Evolutionary conservation across 163 green algal species (phyloP).

Genomic region (Smithsoniella earleae): DNA sequence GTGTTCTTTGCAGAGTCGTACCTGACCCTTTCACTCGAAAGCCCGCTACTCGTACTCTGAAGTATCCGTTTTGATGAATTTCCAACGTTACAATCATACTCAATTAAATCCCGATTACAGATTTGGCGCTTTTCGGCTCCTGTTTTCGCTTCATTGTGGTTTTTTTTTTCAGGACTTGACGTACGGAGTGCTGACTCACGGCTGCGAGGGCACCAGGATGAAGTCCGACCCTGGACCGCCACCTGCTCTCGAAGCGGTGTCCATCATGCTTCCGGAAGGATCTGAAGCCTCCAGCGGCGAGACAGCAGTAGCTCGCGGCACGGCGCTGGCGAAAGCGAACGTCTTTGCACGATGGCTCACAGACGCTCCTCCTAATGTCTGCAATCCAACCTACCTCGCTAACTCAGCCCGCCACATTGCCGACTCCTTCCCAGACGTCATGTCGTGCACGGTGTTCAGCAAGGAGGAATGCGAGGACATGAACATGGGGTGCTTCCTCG

Average conservation of each 20-base stretch:
- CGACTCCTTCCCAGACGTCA: constrained; percentile 49
- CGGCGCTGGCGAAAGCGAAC: constrained; percentile 33
- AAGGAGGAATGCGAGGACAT: constrained; percentile 72
- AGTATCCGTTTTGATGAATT: too few species aligned
- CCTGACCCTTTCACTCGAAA: too few species aligned
- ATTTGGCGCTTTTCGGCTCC: too few species aligned
- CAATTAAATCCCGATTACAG: too few species aligned
- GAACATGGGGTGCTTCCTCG: constrained; percentile 91
- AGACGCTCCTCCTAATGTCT: constrained; percentile 88
- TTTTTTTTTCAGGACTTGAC: background rate
- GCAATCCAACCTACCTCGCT: constrained; percentile 79
- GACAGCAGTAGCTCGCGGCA: background rate
- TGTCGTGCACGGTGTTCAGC: constrained; percentile 70
- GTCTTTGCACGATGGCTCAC: constrained; percentile 70
- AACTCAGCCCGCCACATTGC: constrained; percentile 65
- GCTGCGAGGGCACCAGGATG: constrained; percentile 73
- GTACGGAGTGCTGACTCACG: constrained; percentile 46
- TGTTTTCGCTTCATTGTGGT: too few species aligned
- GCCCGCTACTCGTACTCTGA: too few species aligned
- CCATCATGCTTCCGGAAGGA: constrained; percentile 32
- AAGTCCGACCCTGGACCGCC: constrained; percentile 58
- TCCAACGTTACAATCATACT: too few species aligned
- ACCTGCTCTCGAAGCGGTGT: constrained; percentile 37
- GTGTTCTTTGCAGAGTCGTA: too few species aligned
- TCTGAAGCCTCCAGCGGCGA: constrained; percentile 1